Base-by-base conservation (phyloP, 2,329 filamentous ascomycete species). In the Paracamarosporium sp. region DNA sequence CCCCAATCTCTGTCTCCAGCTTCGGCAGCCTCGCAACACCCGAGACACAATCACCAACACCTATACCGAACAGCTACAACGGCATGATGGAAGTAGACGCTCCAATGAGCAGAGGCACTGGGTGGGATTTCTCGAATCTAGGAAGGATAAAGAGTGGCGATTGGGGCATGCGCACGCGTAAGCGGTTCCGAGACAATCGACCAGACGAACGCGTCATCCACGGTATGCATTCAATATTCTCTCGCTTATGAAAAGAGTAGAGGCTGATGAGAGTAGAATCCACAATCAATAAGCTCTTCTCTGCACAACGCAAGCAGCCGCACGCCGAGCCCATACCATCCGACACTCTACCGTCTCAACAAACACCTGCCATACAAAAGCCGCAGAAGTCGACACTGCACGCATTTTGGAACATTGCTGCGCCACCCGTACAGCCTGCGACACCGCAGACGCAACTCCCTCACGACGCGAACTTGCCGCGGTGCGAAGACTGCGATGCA, bases 141-240 rank as follows among this genome's bases (percentile, higher is more conserved):
- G 63, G 63, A n/a, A 64, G 72, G 24, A 60, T 69, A 31, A 71
- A 73, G 50, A 52, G 53, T 35, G 69, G 69, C 17, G 66, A 86
- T 63, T 79, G 86, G 43, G 80, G 83, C 63, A 82, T 81, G 59
- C 82, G 86, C 17, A 88, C 86, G 55, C 79, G 82, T 57, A 88
- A 88, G 72, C 76, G 86, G 31, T 81, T 84, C 62, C 79, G 85
- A 57, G 82, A 88, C 69, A 82, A 84, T 65, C 79, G 86, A 43
- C 86, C 86, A 0, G 81, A 85, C 53, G 85, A 86, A 53, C 75
- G 81, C 53, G 72, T 78, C 15, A 80, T 88, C 55, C 83, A 86
- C 68, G 81, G 85, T 87, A 74, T 27, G 62, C n/a, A 41, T 25
- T 9, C 4, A 36, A n/a, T 12, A 17, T 25, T 24, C 3, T 28